These are phyloP conservation scores for Zarea fungicola DNA, from an alignment of 2,329 filamentous ascomycete genomes.

Conservation along the genomic window DNA sequence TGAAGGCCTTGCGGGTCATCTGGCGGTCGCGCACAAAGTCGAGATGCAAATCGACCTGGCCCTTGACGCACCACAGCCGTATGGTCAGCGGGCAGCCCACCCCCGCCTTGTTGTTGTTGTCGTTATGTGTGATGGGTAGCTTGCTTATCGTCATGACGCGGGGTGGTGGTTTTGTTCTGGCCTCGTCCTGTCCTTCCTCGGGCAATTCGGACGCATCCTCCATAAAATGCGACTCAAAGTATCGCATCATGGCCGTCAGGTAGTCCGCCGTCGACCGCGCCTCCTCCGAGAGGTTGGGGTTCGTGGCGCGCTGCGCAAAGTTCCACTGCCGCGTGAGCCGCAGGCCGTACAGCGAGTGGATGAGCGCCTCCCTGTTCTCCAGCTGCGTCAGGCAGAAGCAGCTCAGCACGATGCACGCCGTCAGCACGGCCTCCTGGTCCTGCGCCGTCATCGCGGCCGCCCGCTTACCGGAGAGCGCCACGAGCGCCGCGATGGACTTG, in stretches of 20 bases:
- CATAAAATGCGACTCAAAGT: slow-evolving; percentile 3
- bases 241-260: slow-evolving; percentile 6
- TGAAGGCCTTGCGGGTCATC: background rate
- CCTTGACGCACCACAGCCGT: slow-evolving; percentile 9
- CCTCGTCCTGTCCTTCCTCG: background rate
- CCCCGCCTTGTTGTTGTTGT: background rate
- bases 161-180: background rate
- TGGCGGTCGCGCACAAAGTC: slow-evolving; percentile 2
- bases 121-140: background rate
- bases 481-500: slow-evolving; percentile 4
- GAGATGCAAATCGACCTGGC: slow-evolving; percentile 7
- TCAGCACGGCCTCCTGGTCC: slow-evolving; percentile 7
- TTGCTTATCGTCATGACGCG: background rate
- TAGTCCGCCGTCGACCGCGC: slow-evolving; percentile 4
- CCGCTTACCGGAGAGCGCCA: slow-evolving; percentile 6
- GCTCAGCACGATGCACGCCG: slow-evolving; percentile 8
- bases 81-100: slow-evolving; percentile 5
- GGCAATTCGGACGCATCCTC: slow-evolving; percentile 1
- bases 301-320: slow-evolving; percentile 1
- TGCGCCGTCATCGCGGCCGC: slow-evolving; percentile 2
- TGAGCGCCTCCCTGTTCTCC: slow-evolving; percentile 6
- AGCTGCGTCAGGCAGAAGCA: slow-evolving; percentile 9
- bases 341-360: slow-evolving; percentile 7
- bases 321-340: slow-evolving; percentile 8
- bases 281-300: slow-evolving; percentile 3